A percentile compares a stretch with the other conserved stretches of the same genome.
Evolutionary conservation across 2,329 filamentous ascomycete species (phyloP).

Genomic region (Fusarium duplospermum): DNA sequence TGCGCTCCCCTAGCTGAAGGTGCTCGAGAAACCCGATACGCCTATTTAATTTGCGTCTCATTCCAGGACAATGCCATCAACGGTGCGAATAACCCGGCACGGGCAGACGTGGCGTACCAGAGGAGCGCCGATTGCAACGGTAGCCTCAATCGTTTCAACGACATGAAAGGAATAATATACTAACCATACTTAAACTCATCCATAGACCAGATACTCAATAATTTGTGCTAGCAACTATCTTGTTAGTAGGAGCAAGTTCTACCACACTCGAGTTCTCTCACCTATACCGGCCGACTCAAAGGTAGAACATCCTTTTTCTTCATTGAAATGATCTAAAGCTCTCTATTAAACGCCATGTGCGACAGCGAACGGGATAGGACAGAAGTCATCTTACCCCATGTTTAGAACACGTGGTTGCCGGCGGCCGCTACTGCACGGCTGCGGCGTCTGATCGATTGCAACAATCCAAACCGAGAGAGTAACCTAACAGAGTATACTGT

Average conservation of each 20-base stretch:
- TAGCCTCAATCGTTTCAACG: too few species aligned
- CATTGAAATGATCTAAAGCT: not conserved
- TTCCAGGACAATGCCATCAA: not conserved
- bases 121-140: not conserved
- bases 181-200: not conserved
- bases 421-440: not conserved
- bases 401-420: not conserved
- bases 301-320: not conserved
- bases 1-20: not conserved
- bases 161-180: not conserved
- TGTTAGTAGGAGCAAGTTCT: not conserved
- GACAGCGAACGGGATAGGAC: not conserved
- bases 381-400: not conserved
- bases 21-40: not conserved
- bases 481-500: not conserved
- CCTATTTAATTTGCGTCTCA: not conserved
- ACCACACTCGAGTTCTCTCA: not conserved
- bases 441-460: not conserved
- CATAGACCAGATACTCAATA: not conserved
- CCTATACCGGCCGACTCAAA: not conserved
- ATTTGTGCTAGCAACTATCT: not conserved
- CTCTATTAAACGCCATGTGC: not conserved
- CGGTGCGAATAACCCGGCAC: too few species aligned
- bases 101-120: not conserved
- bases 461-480: not conserved